A percentile compares a stretch with the other conserved stretches of the same genome.
These are phyloP conservation scores for Phylloporus scabripes DNA, from an alignment of 768 basidiomycete genomes.

Conservation along the genomic window DNA sequence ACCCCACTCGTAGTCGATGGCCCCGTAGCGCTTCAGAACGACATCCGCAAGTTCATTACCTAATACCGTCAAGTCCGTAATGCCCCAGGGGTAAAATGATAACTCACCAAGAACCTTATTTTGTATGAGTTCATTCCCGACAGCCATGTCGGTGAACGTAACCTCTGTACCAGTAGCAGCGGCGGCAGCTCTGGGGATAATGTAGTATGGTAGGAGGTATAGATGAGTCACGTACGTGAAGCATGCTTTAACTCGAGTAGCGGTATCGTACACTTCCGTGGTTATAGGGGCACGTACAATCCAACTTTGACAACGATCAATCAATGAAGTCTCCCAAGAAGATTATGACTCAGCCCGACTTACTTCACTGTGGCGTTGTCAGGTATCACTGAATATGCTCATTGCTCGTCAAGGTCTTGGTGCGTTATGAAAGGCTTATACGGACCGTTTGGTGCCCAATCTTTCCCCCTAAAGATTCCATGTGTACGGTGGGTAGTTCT, in stretches of 20 bases:
- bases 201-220: background rate
- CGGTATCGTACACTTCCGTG: constrained; percentile 51
- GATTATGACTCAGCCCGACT: constrained; percentile 15
- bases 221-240: constrained; percentile 49
- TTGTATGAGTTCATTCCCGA: constrained; percentile 57
- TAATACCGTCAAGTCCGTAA: constrained; percentile 21
- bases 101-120: constrained; percentile 55
- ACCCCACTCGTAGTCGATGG: constrained; percentile 60
- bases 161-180: constrained; percentile 60
- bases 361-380: constrained; percentile 72
- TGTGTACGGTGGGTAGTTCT: constrained; percentile 74
- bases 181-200: constrained; percentile 51
- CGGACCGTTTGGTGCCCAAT: constrained; percentile 72
- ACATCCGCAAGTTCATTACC: constrained; percentile 62
- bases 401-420: background rate
- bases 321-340: background rate
- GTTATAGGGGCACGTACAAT: constrained; percentile 68
- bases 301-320: constrained; percentile 39
- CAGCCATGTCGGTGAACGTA: constrained; percentile 33
- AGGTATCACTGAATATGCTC: constrained; percentile 58
- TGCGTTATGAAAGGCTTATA: background rate
- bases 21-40: constrained; percentile 54
- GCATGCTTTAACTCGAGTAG: constrained; percentile 61
- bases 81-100: background rate
- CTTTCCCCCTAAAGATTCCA: constrained; percentile 68